phyloP scores from a whole-genome alignment of 2,329 filamentous ascomycete species.

The Coniochaeta ligniaria region DNA sequence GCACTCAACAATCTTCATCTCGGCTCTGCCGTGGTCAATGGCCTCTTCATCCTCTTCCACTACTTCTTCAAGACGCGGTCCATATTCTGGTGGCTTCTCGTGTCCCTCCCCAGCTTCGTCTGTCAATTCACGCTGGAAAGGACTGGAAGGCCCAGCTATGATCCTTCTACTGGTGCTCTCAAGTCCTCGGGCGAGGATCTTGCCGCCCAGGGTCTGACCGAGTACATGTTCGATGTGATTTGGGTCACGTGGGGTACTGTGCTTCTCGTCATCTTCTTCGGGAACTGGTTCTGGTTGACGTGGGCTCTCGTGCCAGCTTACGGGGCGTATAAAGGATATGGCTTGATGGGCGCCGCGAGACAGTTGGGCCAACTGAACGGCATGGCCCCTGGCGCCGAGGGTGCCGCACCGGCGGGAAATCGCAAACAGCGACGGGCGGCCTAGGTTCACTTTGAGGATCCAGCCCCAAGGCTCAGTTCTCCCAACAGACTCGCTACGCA shows the following conservation, averaged over 20 bases:
- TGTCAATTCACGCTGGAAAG: constrained; percentile 84
- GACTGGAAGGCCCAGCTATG: constrained; percentile 71
- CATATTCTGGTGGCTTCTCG: constrained; percentile 59
- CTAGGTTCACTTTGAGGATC: constrained; percentile 17
- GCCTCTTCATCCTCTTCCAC: constrained; percentile 66
- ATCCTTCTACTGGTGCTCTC: constrained; percentile 56
- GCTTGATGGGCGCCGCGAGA: constrained; percentile 46
- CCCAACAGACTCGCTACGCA: not conserved
- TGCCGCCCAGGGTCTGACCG: constrained; percentile 78
- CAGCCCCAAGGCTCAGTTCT: not conserved
- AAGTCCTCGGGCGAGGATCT: constrained; percentile 80
- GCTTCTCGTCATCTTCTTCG: constrained; percentile 65
- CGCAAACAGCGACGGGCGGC: constrained; percentile 49
- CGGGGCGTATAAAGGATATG: constrained; percentile 45
- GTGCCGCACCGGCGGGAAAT: constrained; percentile 34
- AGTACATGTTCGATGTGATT: constrained; percentile 96
- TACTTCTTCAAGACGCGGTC: constrained; percentile 57
- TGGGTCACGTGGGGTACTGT: constrained; percentile 88
- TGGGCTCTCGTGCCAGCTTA: constrained; percentile 50
- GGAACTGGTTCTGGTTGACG: constrained; percentile 64
- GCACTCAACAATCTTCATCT: constrained; percentile 77
- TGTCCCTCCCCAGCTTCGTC: constrained; percentile 67
- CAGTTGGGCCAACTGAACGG: constrained; percentile 43
- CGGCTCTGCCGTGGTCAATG: constrained; percentile 65
- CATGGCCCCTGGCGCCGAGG: constrained; percentile 25